Percentiles rank a stretch among this genome's conserved stretches.
phyloP scores from a whole-genome alignment of 1,284 basidiomycete species.

The Ustilago esculenta region DNA sequence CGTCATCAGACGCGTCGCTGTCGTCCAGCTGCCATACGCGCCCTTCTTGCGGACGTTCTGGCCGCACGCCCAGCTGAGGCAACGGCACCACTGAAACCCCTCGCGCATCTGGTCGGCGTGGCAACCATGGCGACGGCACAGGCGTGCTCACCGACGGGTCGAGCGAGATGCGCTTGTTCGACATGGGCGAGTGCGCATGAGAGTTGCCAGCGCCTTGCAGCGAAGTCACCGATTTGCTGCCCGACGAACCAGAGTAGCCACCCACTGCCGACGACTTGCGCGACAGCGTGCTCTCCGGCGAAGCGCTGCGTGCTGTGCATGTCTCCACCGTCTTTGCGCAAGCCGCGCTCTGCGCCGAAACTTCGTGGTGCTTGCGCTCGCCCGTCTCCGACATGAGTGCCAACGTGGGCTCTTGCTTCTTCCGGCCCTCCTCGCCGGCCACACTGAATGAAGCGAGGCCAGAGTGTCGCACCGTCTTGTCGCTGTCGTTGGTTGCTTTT shows the following conservation, averaged over 20 bases:
- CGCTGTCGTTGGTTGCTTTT: slow-evolving; percentile 39
- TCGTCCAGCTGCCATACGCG: slow-evolving; percentile 58
- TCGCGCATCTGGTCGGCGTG: slow-evolving; percentile 61
- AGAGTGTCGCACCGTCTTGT: slow-evolving; percentile 28
- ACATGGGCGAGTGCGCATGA: slow-evolving; percentile 19
- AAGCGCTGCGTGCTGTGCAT: slow-evolving; percentile 15
- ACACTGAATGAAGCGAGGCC: slow-evolving; percentile 4
- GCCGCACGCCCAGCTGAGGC: slow-evolving; percentile 61
- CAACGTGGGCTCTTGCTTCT: slow-evolving; percentile 21
- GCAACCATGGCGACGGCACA: slow-evolving; percentile 53
- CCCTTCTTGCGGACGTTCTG: slow-evolving; percentile 60
- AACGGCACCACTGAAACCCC: slow-evolving; percentile 61
- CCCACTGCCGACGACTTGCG: slow-evolving; percentile 32
- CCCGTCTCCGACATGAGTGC: slow-evolving; percentile 8
- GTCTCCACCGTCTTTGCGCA: background rate
- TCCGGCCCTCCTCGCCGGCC: background rate
- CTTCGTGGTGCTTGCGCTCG: slow-evolving; percentile 2
- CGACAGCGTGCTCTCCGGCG: slow-evolving; percentile 32
- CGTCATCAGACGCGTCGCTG: slow-evolving; percentile 34
- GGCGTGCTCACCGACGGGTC: slow-evolving; percentile 59
- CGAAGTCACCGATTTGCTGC: slow-evolving; percentile 39
- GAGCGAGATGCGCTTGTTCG: slow-evolving; percentile 30
- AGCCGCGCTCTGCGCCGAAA: background rate
- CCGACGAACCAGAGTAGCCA: slow-evolving; percentile 27
- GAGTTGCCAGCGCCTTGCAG: slow-evolving; percentile 15